A percentile compares a stretch with the other conserved stretches of the same genome.
phyloP scores from a whole-genome alignment of 768 basidiomycete genomes.

The Paxillus rubicundulus region DNA sequence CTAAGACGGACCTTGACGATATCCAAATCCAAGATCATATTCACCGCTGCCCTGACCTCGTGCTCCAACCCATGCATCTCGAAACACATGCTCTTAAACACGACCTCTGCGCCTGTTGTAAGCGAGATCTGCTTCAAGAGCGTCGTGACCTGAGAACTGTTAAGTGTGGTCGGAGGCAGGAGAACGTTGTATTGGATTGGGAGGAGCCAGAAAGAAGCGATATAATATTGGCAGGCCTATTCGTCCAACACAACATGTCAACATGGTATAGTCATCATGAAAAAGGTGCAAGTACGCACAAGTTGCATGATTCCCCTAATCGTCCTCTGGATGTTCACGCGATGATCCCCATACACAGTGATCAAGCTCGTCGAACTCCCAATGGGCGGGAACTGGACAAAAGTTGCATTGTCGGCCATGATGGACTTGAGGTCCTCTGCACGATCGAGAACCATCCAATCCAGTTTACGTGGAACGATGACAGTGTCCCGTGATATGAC shows the following conservation, averaged over 20 bases:
- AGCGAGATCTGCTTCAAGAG: slow-evolving; percentile 86
- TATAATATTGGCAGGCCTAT: slow-evolving; percentile 92
- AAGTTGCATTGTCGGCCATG: slow-evolving; percentile 97
- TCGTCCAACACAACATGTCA: slow-evolving; percentile 11
- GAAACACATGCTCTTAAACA: slow-evolving; percentile 97
- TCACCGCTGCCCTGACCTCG: slow-evolving; percentile 83
- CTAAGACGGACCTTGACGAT: slow-evolving; percentile 70
- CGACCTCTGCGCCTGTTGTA: slow-evolving; percentile 87
- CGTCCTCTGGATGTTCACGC: slow-evolving; percentile 92
- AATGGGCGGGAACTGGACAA: slow-evolving; percentile 88
- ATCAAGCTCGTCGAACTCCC: slow-evolving; percentile 92
- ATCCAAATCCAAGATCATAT: slow-evolving; percentile 86
- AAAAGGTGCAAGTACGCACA: slow-evolving; percentile 46
- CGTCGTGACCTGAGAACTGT: slow-evolving; percentile 76
- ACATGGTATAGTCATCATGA: slow-evolving; percentile 10
- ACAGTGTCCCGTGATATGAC: slow-evolving; percentile 92
- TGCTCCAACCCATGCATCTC: slow-evolving; percentile 94
- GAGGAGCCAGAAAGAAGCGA: slow-evolving; percentile 96
- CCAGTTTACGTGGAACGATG: slow-evolving; percentile 92
- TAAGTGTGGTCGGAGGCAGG: slow-evolving; percentile 77
- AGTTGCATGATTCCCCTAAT: slow-evolving; percentile 93
- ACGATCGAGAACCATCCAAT: slow-evolving; percentile 99
- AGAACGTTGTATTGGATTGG: slow-evolving; percentile 93
- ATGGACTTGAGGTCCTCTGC: slow-evolving; percentile 86
- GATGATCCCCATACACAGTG: slow-evolving; percentile 89